Conservation (phyloP, 768 basidiomycete species). For the Boletellus ananiceps region DNA sequence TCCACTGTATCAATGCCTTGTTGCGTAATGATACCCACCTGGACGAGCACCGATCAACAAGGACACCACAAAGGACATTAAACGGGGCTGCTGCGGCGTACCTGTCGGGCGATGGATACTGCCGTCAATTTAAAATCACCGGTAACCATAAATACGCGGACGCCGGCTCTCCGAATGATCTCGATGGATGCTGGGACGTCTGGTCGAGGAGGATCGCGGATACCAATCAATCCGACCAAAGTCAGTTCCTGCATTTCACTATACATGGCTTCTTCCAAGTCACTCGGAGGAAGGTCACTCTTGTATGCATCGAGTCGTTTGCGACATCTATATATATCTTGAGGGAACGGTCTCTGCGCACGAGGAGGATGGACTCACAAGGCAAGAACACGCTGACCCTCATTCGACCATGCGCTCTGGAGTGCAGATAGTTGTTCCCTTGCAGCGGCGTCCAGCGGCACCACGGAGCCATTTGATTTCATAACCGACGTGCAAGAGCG, state of each 20-base stretch:
- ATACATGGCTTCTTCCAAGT: slow-evolving; percentile 38
- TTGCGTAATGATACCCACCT: slow-evolving; percentile 43
- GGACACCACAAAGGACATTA: neutral
- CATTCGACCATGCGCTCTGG: slow-evolving; percentile 41
- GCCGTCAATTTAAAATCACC: slow-evolving; percentile 55
- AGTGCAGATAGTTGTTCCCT: slow-evolving; percentile 17
- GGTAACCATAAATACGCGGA: slow-evolving; percentile 53
- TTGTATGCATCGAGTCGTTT: slow-evolving; percentile 28
- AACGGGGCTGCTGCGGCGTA: slow-evolving; percentile 16
- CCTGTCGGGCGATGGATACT: slow-evolving; percentile 45
- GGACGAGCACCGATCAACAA: slow-evolving; percentile 1
- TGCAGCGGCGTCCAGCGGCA: slow-evolving; percentile 26
- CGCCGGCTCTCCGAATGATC: slow-evolving; percentile 46
- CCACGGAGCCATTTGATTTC: slow-evolving; percentile 31
- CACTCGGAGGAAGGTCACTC: slow-evolving; percentile 23
- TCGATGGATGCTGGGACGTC: slow-evolving; percentile 45
- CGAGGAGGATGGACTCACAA: slow-evolving; percentile 23
- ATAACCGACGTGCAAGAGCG: slow-evolving; percentile 35
- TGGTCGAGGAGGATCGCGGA: slow-evolving; percentile 52
- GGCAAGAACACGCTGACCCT: slow-evolving; percentile 53
- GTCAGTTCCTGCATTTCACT: slow-evolving; percentile 37
- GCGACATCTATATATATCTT: slow-evolving; percentile 21
- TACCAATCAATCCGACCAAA: slow-evolving; percentile 49
- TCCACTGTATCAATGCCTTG: slow-evolving; percentile 33
- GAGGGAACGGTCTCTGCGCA: neutral